Percentiles rank a stretch among this genome's conserved stretches.
phyloP scores from a whole-genome alignment of 371 early-diverging fungal species.

The Blyttiomyces sp. region DNA sequence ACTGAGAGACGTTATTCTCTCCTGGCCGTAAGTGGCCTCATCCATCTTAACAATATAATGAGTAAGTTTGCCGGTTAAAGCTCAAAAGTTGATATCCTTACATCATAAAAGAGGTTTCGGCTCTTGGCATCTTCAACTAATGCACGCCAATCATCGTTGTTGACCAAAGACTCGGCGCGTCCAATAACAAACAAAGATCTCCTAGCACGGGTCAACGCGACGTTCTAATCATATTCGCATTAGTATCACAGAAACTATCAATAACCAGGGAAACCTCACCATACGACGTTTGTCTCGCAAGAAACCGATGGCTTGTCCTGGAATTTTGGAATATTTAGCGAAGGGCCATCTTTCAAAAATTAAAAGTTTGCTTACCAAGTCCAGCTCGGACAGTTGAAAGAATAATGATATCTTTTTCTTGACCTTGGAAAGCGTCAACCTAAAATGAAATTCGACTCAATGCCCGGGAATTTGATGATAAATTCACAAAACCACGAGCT shows the following conservation, averaged over 20 bases:
- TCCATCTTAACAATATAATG: too few species aligned
- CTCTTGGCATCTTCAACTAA: constrained; percentile 38
- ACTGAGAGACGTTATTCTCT: too few species aligned
- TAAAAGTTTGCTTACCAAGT: constrained; percentile 31
- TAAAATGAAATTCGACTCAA: not conserved
- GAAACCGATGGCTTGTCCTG: constrained; percentile 81
- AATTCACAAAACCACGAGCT: constrained; percentile 1
- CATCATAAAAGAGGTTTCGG: constrained; percentile 8
- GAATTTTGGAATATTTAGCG: constrained; percentile 4
- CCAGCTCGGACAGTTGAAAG: constrained; percentile 92
- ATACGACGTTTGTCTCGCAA: constrained; percentile 70
- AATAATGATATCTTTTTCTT: constrained; percentile 92
- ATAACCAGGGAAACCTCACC: not conserved
- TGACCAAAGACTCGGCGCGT: constrained; percentile 56
- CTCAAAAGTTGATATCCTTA: too few species aligned
- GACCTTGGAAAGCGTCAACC: constrained; percentile 98
- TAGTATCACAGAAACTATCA: not conserved
- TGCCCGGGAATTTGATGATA: not conserved
- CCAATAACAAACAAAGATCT: constrained; percentile 89
- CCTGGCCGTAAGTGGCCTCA: too few species aligned
- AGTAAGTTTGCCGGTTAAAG: too few species aligned
- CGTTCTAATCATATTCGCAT: constrained; percentile 61
- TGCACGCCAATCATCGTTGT: constrained; percentile 66
- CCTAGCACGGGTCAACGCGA: constrained; percentile 91
- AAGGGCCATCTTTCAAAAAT: not conserved